These are phyloP conservation scores for Esteya vermicola DNA, from an alignment of 2,329 filamentous ascomycete species.

Conservation along the genomic window DNA sequence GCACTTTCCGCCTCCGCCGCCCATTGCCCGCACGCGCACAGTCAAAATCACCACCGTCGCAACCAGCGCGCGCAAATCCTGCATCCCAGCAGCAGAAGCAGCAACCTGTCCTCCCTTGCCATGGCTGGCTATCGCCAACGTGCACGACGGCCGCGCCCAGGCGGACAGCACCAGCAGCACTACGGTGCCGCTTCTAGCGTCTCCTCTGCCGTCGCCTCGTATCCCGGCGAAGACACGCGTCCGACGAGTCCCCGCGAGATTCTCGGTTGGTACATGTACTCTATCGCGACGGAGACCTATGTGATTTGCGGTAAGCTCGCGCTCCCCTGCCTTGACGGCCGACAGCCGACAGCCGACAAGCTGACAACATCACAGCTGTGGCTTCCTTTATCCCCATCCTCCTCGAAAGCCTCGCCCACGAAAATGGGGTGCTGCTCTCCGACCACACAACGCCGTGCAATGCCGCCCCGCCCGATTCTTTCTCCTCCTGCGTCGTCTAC, in stretches of 20 bases:
- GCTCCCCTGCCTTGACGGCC: no score
- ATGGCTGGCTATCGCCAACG: constrained; percentile 2
- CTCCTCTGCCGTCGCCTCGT: constrained; percentile 25
- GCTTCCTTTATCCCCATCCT: constrained; percentile 93
- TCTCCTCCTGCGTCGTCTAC: constrained; percentile 58
- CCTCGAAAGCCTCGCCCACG: constrained; percentile 81
- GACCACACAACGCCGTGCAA: constrained; percentile 66
- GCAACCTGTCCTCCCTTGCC: not conserved
- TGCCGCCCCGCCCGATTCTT: constrained; percentile 36
- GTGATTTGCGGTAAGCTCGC: constrained; percentile 67
- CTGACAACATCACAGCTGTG: constrained; percentile 4
- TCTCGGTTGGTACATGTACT: constrained; percentile 89
- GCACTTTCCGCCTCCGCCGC: not conserved
- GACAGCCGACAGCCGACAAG: not conserved
- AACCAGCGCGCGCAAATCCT: not conserved
- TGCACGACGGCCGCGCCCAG: not conserved
- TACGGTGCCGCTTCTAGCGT: constrained; percentile 15
- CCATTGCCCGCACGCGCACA: no score
- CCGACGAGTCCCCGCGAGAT: constrained; percentile 80
- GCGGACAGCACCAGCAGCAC: constrained; percentile 5
- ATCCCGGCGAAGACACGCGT: constrained; percentile 75
- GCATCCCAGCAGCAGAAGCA: not conserved
- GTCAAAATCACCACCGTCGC: not conserved
- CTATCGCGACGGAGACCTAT: constrained; percentile 92
- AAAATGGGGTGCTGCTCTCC: constrained; percentile 74